A percentile compares a stretch with the other conserved stretches of the same genome.
These are phyloP conservation scores for Wickerhamiella qilinensis DNA, from an alignment of 805 yeast genomes.

Conservation along the genomic window DNA sequence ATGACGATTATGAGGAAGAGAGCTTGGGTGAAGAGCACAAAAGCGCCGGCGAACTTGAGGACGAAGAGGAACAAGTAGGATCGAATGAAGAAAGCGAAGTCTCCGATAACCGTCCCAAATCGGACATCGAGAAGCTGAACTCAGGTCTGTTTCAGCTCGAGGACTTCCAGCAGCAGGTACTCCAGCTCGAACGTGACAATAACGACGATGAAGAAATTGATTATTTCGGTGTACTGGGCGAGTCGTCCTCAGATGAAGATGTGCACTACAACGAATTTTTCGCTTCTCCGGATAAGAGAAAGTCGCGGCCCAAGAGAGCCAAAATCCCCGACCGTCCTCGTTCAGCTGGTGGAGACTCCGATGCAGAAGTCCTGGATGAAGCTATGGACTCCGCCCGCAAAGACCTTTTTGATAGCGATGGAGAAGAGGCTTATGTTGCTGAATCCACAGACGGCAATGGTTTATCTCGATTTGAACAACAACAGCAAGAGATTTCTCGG, in stretches of 20 bases:
- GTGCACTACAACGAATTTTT: constrained; percentile 26
- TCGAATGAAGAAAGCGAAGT: constrained; percentile 13
- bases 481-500: constrained; percentile 56
- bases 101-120: constrained; percentile 12
- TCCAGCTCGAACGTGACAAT: constrained; percentile 39
- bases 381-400: constrained; percentile 20
- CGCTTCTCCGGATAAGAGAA: constrained; percentile 19
- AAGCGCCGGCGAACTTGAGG: constrained; percentile 21
- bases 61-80: constrained; percentile 16
- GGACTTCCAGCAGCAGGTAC: constrained; percentile 61
- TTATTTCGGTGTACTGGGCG: constrained; percentile 24
- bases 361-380: constrained; percentile 15
- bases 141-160: constrained; percentile 77
- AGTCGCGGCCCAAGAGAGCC: neutral
- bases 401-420: constrained; percentile 29
- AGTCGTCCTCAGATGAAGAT: constrained; percentile 30
- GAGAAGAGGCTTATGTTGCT: constrained; percentile 46
- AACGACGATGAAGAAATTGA: constrained; percentile 33
- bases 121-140: constrained; percentile 52
- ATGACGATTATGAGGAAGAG: constrained; percentile 13
- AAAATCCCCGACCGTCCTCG: constrained; percentile 12
- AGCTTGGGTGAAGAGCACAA: constrained; percentile 21
- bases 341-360: constrained; percentile 9
- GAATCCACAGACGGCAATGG: constrained; percentile 26
- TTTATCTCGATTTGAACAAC: constrained; percentile 70